Conservation (phyloP, 805 yeast species). For the Blastobotrys robertii region DNA sequence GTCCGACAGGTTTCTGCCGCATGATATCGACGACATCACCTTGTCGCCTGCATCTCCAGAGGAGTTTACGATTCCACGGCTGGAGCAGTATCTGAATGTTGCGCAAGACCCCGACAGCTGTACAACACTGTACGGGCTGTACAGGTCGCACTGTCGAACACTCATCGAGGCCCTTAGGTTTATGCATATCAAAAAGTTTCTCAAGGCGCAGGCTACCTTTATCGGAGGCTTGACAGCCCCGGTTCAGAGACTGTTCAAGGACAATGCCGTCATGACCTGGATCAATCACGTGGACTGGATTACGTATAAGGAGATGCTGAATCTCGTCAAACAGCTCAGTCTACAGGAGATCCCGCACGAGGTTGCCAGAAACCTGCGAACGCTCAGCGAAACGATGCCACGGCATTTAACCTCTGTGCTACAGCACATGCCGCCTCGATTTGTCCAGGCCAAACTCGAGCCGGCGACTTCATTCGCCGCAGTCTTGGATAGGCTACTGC, state of each 20-base stretch:
- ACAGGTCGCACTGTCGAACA: slow-evolving; percentile 53
- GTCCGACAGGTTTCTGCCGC: not conserved
- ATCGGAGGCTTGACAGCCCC: slow-evolving; percentile 51
- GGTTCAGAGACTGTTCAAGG: slow-evolving; percentile 46
- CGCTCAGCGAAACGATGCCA: slow-evolving; percentile 41
- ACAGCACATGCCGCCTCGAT: slow-evolving; percentile 36
- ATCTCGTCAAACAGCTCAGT: slow-evolving; percentile 52
- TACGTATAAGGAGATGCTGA: slow-evolving; percentile 47
- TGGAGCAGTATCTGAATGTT: slow-evolving; percentile 35
- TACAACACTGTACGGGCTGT: slow-evolving; percentile 51
- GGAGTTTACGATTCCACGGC: slow-evolving; percentile 19
- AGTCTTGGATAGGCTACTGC: slow-evolving; percentile 44
- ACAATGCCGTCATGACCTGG: slow-evolving; percentile 48
- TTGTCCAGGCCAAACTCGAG: slow-evolving; percentile 42
- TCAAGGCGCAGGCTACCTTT: slow-evolving; percentile 44
- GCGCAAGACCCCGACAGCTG: slow-evolving; percentile 47
- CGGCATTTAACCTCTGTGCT: slow-evolving; percentile 24
- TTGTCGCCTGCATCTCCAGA: slow-evolving; percentile 5
- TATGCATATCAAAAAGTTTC: slow-evolving; percentile 55
- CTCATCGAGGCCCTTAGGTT: slow-evolving; percentile 57
- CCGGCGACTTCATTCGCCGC: slow-evolving; percentile 45
- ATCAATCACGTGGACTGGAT: slow-evolving; percentile 54
- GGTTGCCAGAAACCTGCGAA: slow-evolving; percentile 44
- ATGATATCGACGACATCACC: slow-evolving; percentile 10
- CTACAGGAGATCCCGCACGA: slow-evolving; percentile 47